Evolutionary conservation across 768 basidiomycete genomes (phyloP), one percentile per base, ranked within the genome.

Genomic region (Flagelloscypha sp.): DNA sequence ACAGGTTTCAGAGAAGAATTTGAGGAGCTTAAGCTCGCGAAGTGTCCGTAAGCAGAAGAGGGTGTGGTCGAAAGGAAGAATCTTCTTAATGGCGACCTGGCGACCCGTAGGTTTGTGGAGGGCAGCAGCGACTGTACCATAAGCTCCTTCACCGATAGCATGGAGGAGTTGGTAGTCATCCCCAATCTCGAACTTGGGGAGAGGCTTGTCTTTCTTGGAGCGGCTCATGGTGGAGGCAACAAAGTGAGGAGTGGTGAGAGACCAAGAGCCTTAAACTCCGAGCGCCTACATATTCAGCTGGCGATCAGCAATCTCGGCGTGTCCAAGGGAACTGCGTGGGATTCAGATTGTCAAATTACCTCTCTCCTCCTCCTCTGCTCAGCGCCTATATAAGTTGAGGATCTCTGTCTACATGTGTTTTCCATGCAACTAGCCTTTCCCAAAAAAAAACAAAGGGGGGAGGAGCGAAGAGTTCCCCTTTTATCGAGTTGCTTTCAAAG

Each of bases 41-140:
- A 95, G 65, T 2, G 92, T 97, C 40, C 84, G 72, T 53, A 94
- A 63, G 48, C 84, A 88, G 64, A 92, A 94, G 57, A 94, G 69
- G 21, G 86, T 82, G 54, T 94, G 92, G 50, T 94, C 92, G 57
- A 95, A 94, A 7, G 90, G 92, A 27, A 85, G 76, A 49, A 95
- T 83, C 62, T 88, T 90, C 73, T 94, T 97, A 63, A 94, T 93
- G 27, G 92, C 93, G 11, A 97, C 89, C 55, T 87, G 76, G 41
- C 78, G 76, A 21, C 80, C 76, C 6, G 79, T 76, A 5, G 85
- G 83, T 47, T 76, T 74, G 61, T 95, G 90, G 24, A 84, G 62
- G 22, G 92, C 93, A 37, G 90, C 85, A 37, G 75, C 85, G 33
- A 95, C 90, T 15, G 84, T 87, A 20, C 90, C 92, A 53, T 92